phyloP scores from a whole-genome alignment of 2,329 filamentous ascomycete genomes.

The Chaetomium olivaceum region DNA sequence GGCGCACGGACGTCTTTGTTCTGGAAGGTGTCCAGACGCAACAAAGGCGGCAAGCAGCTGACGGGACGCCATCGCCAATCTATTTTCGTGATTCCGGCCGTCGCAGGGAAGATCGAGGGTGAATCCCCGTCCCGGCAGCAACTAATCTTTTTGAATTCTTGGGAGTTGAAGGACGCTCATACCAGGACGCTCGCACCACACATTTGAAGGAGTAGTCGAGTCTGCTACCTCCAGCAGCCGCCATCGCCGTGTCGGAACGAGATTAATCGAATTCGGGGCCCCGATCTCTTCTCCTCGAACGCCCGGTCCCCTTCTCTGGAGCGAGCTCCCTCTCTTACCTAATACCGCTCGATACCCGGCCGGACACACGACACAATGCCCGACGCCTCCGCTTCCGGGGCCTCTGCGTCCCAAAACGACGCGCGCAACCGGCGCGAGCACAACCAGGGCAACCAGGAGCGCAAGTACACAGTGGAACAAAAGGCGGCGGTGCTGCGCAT shows the following conservation, averaged over 20 bases:
- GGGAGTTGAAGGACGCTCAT: background rate
- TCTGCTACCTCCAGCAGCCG: background rate
- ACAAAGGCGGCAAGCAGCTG: background rate
- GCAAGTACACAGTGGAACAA: constrained; percentile 84
- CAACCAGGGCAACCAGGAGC: constrained; percentile 73
- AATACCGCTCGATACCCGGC: constrained; percentile 1
- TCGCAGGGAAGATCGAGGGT: background rate
- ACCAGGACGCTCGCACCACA: background rate
- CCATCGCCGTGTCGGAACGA: background rate
- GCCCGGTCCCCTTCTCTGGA: background rate
- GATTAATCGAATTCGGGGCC: background rate
- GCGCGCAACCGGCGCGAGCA: constrained; percentile 58
- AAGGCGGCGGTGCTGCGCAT: constrained; percentile 90
- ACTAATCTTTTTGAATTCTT: background rate
- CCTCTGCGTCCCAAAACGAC: constrained; percentile 47
- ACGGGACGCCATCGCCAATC: constrained; percentile 3
- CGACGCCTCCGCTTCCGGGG: constrained; percentile 56
- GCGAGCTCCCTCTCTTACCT: background rate
- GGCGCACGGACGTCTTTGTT: constrained; percentile 11
- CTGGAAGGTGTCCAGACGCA: constrained; percentile 13
- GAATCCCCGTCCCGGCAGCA: background rate
- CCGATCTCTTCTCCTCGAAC: background rate
- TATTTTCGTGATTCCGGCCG: background rate
- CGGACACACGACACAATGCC: constrained; percentile 46
- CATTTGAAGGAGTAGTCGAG: background rate